Base-by-base conservation (phyloP, 2,329 filamentous ascomycete species). In the Diaporthe vaccinii region DNA sequence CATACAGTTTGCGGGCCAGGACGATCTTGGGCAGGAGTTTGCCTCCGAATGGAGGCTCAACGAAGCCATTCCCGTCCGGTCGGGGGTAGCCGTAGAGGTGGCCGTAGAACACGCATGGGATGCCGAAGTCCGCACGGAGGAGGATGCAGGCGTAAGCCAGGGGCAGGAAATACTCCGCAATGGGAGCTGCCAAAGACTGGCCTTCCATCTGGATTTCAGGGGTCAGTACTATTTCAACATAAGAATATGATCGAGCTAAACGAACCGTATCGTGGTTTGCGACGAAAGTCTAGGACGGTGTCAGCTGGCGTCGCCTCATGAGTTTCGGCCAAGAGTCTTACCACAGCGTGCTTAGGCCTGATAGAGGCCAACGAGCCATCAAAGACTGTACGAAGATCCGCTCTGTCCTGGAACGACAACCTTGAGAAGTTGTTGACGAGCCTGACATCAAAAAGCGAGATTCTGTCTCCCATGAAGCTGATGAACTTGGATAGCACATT, bases 61-160 rank as follows among this genome's bases (percentile, higher is more conserved):
- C 78, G 71, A 77, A 78, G 62, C 74, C 74, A 4, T 83, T 84
- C 74, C 89, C 86, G 5, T 87, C 84, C n/a, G 82, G 83, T n/a
- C 84, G 87, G 59, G 84, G 81, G 67, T 91, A 91, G 31, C 92
- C 92, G 81, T 93, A 93, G 0, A 94, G 81, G 79, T 94, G 92
- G 34, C 92, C 92, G 80, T 92, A 94, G 81, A 95, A 95, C 49
- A 94, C 84, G 78, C 91, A 94, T 0, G 93, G 93, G 39, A 91
- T 88, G 22, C 92, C 92, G 46, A 89, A 85, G 68, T 87, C 83
- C 22, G 80, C 79, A 17, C 91, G 89, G 49, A 94, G 89, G 3
- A 94, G 87, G 75, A 94, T 93, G 49, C 94, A 85, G 2, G 91
- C 85, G 82, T 94, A 94, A 34, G 92, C 93, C 31, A 94, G 84